phyloP scores from a whole-genome alignment of 192 early-diverging fungal genomes.

The Linnemannia zychae region DNA sequence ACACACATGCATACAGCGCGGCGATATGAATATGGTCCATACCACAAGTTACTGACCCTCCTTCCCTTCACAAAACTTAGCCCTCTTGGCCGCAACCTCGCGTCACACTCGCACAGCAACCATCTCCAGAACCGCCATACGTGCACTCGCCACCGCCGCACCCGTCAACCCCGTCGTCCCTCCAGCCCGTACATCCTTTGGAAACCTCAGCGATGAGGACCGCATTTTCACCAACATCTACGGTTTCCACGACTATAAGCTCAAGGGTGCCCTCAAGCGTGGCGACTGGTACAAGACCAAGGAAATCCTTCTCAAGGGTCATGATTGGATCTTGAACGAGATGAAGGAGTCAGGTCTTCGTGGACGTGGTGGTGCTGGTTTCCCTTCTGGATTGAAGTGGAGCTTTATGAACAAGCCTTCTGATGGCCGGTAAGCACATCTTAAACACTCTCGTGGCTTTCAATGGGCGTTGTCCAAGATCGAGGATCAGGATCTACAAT shows the following conservation, averaged over 20 bases:
- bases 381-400: slow-evolving; percentile 99
- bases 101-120: neutral
- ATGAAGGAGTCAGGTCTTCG: slow-evolving; percentile 95
- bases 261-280: slow-evolving; percentile 92
- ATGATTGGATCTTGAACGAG: slow-evolving; percentile 98
- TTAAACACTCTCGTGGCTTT: neutral
- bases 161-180: slow-evolving; percentile 55
- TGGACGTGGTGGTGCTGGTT: slow-evolving; percentile 97
- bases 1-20: neutral
- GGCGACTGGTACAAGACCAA: slow-evolving; percentile 99
- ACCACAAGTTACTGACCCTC: too few relatives aligned
- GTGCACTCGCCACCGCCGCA: slow-evolving; percentile 41
- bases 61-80: neutral
- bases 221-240: slow-evolving; percentile 99
- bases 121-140: slow-evolving; percentile 29
- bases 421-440: slow-evolving; percentile 72
- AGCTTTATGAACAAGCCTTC: slow-evolving; percentile 98
- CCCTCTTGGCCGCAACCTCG: slow-evolving; percentile 17
- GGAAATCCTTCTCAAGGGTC: slow-evolving; percentile 95
- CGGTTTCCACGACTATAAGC: slow-evolving; percentile 89
- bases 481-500: too few relatives aligned
- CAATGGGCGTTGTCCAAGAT: neutral
- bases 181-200: slow-evolving; percentile 67
- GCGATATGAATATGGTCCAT: neutral
- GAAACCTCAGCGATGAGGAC: slow-evolving; percentile 89